Evolutionary conservation across 805 yeast species (phyloP), one percentile per base, ranked within the genome.

Genomic region (Sugiyamaella valdiviana): DNA sequence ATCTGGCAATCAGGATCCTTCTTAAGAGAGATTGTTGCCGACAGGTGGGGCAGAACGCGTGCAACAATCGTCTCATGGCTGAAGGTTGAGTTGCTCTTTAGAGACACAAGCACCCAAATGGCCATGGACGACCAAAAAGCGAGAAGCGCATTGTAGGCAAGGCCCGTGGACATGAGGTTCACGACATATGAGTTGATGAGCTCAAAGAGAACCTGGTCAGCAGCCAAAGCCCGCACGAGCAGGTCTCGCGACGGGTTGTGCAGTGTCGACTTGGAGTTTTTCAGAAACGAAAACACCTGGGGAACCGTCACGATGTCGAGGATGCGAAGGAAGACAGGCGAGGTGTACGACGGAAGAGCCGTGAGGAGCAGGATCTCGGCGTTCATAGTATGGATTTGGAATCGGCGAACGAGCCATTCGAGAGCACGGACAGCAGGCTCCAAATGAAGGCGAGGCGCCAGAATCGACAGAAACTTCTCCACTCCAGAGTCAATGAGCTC

Each of bases 381-480:
- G 60, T 85, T 88, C 59, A 84, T 82, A 43, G 85, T 73, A 63
- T 93, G 90, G 56, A 88, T 79, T 61, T 88, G 70, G 82, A 93
- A 71, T 58, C 98, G 77, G 69, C 99, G 83, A 16, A 93, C 83
- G 20, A 90, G 78, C 99, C 99, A 93, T 70, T 93, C 99, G 10
- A 88, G 73, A 4, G 96, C 91, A 57, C 82, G 82, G 44, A 87
- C 60, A 2, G 96, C 76, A 20, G 95, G 86, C 19, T 80, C 75
- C 46, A 89, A 68, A 54, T 80, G 76, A 76, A 91, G 80, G 64
- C 81, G 82, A 1, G 95, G 87, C 2, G 95, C 82, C 7, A 82
- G 72, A 56, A 91, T 71, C 50, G 82, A 74, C 51, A 93, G 68
- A 61, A 86, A 91, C 10, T 82, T 82, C 51, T 79, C 78, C 45